phyloP scores from a whole-genome alignment of 208 protist species.

The Phytomonas serpens region DNA sequence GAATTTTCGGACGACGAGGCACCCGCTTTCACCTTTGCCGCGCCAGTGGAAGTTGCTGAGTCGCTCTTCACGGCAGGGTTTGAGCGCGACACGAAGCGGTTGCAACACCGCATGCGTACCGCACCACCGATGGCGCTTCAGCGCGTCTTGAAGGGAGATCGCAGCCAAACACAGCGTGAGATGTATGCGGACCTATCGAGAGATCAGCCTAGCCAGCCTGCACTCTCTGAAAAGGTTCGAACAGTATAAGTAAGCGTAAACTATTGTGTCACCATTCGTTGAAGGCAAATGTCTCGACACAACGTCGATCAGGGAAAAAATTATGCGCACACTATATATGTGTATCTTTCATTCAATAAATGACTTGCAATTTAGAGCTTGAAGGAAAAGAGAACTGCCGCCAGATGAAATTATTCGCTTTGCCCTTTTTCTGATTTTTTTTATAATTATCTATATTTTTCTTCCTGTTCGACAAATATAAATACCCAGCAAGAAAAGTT shows the following conservation, averaged over 20 bases:
- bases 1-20: constrained; percentile 89
- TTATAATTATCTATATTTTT: neutral
- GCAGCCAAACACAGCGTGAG: constrained; percentile 59
- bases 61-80: constrained; percentile 84
- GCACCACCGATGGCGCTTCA: constrained; percentile 76
- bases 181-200: constrained; percentile 44
- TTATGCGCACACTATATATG: neutral
- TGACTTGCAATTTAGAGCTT: neutral
- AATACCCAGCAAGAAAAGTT: neutral
- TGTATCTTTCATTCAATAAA: neutral
- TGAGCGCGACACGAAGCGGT: constrained; percentile 74
- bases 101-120: constrained; percentile 85
- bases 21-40: constrained; percentile 80
- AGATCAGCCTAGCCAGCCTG: neutral
- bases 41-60: constrained; percentile 73
- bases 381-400: neutral
- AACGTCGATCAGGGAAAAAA: neutral
- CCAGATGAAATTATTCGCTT: neutral
- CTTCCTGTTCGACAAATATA: neutral
- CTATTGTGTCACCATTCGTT: neutral
- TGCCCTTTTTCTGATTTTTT: constrained; percentile 1
- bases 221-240: neutral
- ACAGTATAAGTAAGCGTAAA: constrained; percentile 6
- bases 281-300: neutral
- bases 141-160: constrained; percentile 65